Percentiles rank a stretch among this genome's conserved stretches.
phyloP scores from a whole-genome alignment of 108 stramenopile genomes.

The Skeletonema costatum region DNA sequence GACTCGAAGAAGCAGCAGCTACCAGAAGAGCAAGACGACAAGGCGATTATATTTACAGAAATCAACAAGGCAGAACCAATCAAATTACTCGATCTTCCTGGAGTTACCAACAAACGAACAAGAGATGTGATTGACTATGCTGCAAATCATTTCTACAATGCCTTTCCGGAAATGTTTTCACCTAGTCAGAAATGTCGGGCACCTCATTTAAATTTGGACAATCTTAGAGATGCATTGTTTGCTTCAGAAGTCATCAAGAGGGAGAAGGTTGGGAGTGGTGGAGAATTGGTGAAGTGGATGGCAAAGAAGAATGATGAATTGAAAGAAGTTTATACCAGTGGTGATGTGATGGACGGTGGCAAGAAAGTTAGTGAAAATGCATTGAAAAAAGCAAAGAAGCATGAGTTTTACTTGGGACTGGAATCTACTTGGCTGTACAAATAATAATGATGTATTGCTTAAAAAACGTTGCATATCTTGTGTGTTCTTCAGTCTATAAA shows the following conservation, averaged over 20 bases:
- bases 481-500: constrained; percentile 51
- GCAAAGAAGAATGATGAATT: constrained; percentile 57
- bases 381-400: constrained; percentile 68
- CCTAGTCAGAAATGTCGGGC: constrained; percentile 69
- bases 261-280: constrained; percentile 50
- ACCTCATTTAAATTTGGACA: constrained; percentile 90
- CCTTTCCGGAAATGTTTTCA: constrained; percentile 85
- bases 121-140: constrained; percentile 67
- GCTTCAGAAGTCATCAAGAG: constrained; percentile 62
- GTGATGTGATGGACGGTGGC: not conserved
- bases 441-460: too few relatives aligned
- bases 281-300: constrained; percentile 62
- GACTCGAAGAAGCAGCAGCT: not conserved
- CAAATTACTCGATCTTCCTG: constrained; percentile 79
- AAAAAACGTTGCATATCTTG: not conserved
- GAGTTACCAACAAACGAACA: constrained; percentile 57
- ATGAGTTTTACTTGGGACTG: constrained; percentile 84
- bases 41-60: constrained; percentile 75
- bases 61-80: constrained; percentile 91
- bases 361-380: constrained; percentile 44
- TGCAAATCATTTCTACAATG: constrained; percentile 46
- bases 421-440: constrained; percentile 70
- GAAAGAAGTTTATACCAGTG: constrained; percentile 19
- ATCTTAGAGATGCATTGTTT: constrained; percentile 86
- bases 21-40: constrained; percentile 47